Conservation (phyloP, 164 flowering plant species). For the Hamamelis virginiana region DNA sequence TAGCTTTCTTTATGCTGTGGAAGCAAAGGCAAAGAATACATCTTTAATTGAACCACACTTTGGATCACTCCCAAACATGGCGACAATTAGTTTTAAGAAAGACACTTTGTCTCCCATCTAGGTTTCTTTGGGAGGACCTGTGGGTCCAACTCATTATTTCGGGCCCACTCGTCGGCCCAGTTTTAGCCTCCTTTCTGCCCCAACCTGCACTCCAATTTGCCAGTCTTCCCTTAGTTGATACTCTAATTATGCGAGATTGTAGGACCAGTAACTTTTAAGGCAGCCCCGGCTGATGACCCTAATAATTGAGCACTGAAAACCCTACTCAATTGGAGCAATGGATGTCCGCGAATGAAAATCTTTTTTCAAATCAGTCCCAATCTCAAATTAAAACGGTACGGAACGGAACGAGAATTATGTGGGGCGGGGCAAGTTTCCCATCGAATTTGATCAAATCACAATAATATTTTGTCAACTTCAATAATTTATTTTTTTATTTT, state of each 20-base stretch:
- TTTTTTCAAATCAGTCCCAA: too few species aligned
- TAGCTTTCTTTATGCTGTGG: slow-evolving; percentile 5
- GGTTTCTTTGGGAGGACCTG: slow-evolving; percentile 15
- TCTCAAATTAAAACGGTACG: too few species aligned
- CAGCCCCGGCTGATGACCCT: too few species aligned
- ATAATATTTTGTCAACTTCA: too few species aligned
- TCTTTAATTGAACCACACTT: slow-evolving; percentile 8
- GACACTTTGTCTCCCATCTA: slow-evolving; percentile 25
- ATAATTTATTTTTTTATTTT: too few species aligned
- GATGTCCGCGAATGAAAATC: too few species aligned
- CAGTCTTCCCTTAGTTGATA: slow-evolving; percentile 9
- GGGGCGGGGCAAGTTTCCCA: too few species aligned
- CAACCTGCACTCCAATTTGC: slow-evolving; percentile 1
- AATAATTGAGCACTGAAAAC: too few species aligned
- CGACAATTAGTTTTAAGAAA: slow-evolving; percentile 13
- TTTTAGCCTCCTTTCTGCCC: neutral
- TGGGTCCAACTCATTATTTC: slow-evolving; percentile 21
- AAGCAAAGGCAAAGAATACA: slow-evolving; percentile 14
- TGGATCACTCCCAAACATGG: slow-evolving; percentile 17
- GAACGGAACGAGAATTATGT: too few species aligned
- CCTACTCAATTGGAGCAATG: too few species aligned
- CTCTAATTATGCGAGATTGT: neutral
- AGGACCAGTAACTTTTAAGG: neutral
- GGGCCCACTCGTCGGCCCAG: slow-evolving; percentile 17
- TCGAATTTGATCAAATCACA: too few species aligned